phyloP scores from a whole-genome alignment of 108 stramenopile species.

The Nitzschia sp. region DNA sequence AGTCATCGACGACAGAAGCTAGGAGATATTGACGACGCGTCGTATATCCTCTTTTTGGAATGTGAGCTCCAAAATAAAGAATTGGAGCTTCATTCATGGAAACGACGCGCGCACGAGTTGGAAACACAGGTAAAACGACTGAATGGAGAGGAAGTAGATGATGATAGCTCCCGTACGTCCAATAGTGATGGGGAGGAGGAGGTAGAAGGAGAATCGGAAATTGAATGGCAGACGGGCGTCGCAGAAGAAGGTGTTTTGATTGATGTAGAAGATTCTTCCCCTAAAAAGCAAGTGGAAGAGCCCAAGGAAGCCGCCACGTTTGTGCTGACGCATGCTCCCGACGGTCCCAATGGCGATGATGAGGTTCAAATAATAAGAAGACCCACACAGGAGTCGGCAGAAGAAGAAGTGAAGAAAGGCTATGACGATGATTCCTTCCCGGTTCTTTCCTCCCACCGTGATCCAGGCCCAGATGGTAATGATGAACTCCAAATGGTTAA shows the following conservation, averaged over 20 bases:
- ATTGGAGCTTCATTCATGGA: constrained; percentile 27
- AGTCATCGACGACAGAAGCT: constrained; percentile 7
- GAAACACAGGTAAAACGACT: constrained; percentile 20
- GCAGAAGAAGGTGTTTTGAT: constrained; percentile 17
- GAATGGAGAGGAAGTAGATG: constrained; percentile 12
- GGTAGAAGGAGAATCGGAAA: constrained; percentile 14
- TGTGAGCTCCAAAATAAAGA: constrained; percentile 28
- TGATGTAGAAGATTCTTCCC: constrained; percentile 1
- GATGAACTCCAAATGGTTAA: no score
- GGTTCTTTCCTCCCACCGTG: neutral
- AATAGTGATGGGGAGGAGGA: neutral
- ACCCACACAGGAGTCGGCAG: neutral
- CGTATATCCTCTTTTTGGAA: constrained; percentile 31
- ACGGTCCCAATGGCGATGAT: constrained; percentile 11
- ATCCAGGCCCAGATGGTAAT: no score
- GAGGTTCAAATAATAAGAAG: neutral
- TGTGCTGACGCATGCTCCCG: constrained; percentile 6
- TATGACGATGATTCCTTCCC: constrained; percentile 8
- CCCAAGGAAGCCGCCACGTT: neutral
- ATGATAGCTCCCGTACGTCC: neutral
- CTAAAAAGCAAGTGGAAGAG: neutral
- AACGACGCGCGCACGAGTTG: constrained; percentile 19
- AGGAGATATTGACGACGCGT: constrained; percentile 7
- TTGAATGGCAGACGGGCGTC: constrained; percentile 24
- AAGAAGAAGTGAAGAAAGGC: neutral